A percentile compares a stretch with the other conserved stretches of the same genome.
Conservation (phyloP, 1,284 basidiomycete species). For the Leccinum pallidistipes region DNA sequence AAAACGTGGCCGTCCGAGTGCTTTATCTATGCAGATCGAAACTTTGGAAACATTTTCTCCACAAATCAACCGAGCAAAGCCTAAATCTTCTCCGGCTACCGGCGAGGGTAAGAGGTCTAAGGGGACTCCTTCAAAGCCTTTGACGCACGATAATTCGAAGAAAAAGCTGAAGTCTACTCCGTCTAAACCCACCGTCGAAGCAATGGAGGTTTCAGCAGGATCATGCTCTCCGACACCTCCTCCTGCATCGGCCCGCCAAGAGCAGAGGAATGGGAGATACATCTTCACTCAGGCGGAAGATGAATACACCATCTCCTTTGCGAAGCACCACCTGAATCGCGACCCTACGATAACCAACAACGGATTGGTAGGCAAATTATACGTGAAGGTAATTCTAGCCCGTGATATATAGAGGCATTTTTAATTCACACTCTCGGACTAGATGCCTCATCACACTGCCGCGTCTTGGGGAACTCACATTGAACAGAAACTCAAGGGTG, state of each 20-base stretch:
- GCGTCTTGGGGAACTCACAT: conserved; percentile 39
- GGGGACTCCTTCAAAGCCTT: conserved; percentile 5
- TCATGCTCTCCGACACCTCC: conserved; percentile 47
- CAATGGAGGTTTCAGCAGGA: background rate
- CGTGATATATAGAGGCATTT: background rate
- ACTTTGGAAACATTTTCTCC: conserved; percentile 1
- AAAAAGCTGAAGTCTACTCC: background rate
- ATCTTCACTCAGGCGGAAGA: conserved; percentile 48
- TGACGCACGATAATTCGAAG: conserved; percentile 11
- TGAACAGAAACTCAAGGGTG: conserved; percentile 29
- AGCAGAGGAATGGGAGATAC: conserved; percentile 34
- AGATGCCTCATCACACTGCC: conserved; percentile 49
- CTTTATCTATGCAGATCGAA: conserved; percentile 16
- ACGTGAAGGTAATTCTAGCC: conserved; percentile 40
- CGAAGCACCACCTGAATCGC: conserved; percentile 36
- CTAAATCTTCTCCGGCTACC: conserved; percentile 4
- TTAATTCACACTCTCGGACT: background rate
- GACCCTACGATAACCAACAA: conserved; percentile 39
- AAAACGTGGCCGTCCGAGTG: conserved; percentile 25
- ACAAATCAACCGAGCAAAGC: conserved; percentile 9
- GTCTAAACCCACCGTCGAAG: background rate
- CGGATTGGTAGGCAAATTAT: conserved; percentile 35
- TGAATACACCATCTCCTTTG: conserved; percentile 41
- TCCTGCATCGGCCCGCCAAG: conserved; percentile 33
- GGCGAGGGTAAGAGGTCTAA: conserved; percentile 3